These are phyloP conservation scores for Xylaria polymorpha DNA, from an alignment of 2,329 filamentous ascomycete genomes.

Conservation along the genomic window DNA sequence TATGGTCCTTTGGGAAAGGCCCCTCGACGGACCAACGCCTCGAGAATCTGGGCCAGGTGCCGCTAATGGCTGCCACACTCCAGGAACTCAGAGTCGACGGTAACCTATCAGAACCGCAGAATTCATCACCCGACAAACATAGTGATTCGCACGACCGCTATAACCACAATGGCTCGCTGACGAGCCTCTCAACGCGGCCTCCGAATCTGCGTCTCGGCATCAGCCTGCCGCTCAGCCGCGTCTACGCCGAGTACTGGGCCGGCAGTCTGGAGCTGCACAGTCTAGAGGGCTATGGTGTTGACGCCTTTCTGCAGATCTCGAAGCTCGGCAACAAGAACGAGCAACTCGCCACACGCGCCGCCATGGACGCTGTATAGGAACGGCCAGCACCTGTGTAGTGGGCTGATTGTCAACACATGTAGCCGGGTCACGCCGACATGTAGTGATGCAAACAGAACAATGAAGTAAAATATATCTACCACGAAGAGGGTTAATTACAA, in stretches of 20 bases:
- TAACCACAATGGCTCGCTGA: slow-evolving; percentile 72
- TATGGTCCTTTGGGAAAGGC: slow-evolving; percentile 98
- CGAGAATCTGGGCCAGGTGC: slow-evolving; percentile 87
- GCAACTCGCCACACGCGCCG: slow-evolving; percentile 81
- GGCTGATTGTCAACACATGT: not conserved
- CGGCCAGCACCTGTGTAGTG: not conserved
- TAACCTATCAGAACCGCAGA: slow-evolving; percentile 44
- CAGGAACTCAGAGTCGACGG: slow-evolving; percentile 77
- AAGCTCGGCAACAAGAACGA: slow-evolving; percentile 99
- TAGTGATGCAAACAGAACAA: not conserved
- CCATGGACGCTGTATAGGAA: slow-evolving; percentile 77
- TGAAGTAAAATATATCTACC: not conserved
- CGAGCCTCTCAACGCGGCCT: slow-evolving; percentile 82
- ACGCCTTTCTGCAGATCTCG: slow-evolving; percentile 95
- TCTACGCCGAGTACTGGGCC: slow-evolving; percentile 99
- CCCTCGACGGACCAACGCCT: slow-evolving; percentile 81
- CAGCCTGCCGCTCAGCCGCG: slow-evolving; percentile 90
- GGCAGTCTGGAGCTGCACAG: slow-evolving; percentile 91
- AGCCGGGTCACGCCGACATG: not conserved
- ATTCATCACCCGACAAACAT: slow-evolving; percentile 27
- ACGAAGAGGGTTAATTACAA: not conserved
- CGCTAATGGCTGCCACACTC: slow-evolving; percentile 91
- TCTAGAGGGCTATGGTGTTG: slow-evolving; percentile 93
- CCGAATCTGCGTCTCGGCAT: slow-evolving; percentile 91
- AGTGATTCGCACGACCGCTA: slow-evolving; percentile 1